Evolutionary conservation across 2,329 filamentous ascomycete species (phyloP).

Genomic region (Apiospora phragmitis): DNA sequence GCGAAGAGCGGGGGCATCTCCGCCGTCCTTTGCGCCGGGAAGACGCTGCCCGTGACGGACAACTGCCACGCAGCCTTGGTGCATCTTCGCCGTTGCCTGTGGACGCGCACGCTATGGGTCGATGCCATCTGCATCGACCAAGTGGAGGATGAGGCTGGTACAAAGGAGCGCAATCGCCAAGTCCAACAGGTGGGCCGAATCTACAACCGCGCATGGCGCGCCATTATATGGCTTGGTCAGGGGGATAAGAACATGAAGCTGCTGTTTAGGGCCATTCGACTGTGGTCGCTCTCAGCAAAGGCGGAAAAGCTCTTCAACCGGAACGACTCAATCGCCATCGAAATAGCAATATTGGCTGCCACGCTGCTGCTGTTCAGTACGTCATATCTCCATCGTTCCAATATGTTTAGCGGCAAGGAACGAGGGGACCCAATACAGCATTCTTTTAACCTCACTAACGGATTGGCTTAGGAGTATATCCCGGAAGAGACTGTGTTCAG

Average conservation of each 20-base stretch:
- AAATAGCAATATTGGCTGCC: neutral
- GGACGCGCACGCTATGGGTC: constrained; percentile 5
- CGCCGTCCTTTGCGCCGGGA: constrained; percentile 13
- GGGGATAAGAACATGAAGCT: neutral
- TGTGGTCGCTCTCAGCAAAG: neutral
- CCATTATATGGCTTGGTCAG: neutral
- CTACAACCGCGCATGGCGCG: neutral
- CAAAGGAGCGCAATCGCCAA: neutral
- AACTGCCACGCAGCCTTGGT: constrained; percentile 15
- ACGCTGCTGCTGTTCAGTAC: neutral
- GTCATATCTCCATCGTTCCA: neutral
- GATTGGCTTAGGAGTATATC: neutral
- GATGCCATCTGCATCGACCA: constrained; percentile 1
- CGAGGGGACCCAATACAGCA: neutral
- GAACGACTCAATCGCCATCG: neutral
- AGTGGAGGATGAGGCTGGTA: neutral
- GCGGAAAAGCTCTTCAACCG: neutral
- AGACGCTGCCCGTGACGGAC: constrained; percentile 12
- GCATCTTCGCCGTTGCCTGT: constrained; percentile 7
- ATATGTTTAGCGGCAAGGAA: neutral
- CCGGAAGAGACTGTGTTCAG: neutral
- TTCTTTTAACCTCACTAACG: neutral
- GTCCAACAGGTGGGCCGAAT: neutral
- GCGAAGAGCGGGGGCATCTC: neutral
- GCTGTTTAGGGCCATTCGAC: neutral